A percentile compares a stretch with the other conserved stretches of the same genome.
These are phyloP conservation scores for Hibiscus tridactylites DNA, from an alignment of 345 rosid species.

Conservation along the genomic window DNA sequence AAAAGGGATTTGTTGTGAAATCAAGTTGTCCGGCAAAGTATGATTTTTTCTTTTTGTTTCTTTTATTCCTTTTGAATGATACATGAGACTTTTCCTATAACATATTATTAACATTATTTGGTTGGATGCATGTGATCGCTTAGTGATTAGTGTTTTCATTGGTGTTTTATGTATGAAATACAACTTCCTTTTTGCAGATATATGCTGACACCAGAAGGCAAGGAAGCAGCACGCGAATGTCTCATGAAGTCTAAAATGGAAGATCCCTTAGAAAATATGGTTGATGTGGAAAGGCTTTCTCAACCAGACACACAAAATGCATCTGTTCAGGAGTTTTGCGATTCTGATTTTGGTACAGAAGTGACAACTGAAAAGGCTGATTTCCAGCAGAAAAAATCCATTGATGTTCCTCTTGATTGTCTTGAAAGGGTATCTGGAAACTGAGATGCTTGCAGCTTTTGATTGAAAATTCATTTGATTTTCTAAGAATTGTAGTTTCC, in stretches of 20 bases:
- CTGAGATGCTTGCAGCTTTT: not conserved
- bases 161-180: not conserved
- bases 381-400: constrained; percentile 25
- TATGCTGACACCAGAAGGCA: constrained; percentile 81
- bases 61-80: not conserved
- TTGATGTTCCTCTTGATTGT: constrained; percentile 39
- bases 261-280: constrained; percentile 29
- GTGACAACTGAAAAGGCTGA: constrained; percentile 15
- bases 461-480: constrained; percentile 1
- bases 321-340: constrained; percentile 20
- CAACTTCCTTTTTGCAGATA: constrained; percentile 38
- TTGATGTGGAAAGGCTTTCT: constrained; percentile 27
- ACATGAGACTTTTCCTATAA: not conserved
- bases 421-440: constrained; percentile 41
- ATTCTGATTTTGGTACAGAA: constrained; percentile 23
- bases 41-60: constrained; percentile 3
- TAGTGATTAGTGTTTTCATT: not conserved
- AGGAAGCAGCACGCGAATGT: constrained; percentile 65
- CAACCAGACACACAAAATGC: constrained; percentile 16
- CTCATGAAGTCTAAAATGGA: constrained; percentile 54
- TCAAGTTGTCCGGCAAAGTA: constrained; percentile 96
- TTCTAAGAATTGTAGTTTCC: not conserved
- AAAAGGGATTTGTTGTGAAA: constrained; percentile 78
- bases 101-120: not conserved
- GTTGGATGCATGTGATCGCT: not conserved